phyloP scores from a whole-genome alignment of 768 basidiomycete species.

The Xanthoconium stramineum region DNA sequence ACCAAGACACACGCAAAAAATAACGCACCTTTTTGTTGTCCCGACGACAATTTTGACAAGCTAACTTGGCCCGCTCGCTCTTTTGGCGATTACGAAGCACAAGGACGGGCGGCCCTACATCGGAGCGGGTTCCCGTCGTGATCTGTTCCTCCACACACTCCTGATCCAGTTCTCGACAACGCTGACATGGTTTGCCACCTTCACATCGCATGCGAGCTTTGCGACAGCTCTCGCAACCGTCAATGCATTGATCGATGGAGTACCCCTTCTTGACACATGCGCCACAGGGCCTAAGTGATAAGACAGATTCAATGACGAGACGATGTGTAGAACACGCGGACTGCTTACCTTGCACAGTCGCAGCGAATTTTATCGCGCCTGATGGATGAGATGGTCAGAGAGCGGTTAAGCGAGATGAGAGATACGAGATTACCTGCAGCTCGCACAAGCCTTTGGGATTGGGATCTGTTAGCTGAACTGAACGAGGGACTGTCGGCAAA shows the following conservation, averaged over 20 bases:
- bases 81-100: conserved; percentile 30
- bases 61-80: conserved; percentile 54
- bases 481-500: conserved; percentile 25
- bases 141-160: conserved; percentile 47
- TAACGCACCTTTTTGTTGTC: conserved; percentile 61
- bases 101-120: conserved; percentile 20
- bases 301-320: conserved; percentile 1
- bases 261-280: conserved; percentile 57
- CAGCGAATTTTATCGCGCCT: conserved; percentile 65
- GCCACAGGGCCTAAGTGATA: conserved; percentile 48
- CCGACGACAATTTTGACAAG: conserved; percentile 57
- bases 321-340: background rate
- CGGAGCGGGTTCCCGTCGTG: conserved; percentile 21
- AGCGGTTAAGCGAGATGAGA: background rate
- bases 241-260: conserved; percentile 49
- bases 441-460: conserved; percentile 49
- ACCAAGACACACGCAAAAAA: background rate
- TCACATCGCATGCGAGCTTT: conserved; percentile 45
- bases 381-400: background rate
- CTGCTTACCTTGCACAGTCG: conserved; percentile 47
- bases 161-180: conserved; percentile 34
- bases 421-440: conserved; percentile 43
- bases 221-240: conserved; percentile 61
- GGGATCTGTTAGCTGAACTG: conserved; percentile 10
- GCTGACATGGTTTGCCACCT: conserved; percentile 35